phyloP scores from a whole-genome alignment of 129 eudicot species.

The Flaveria bidentis region DNA sequence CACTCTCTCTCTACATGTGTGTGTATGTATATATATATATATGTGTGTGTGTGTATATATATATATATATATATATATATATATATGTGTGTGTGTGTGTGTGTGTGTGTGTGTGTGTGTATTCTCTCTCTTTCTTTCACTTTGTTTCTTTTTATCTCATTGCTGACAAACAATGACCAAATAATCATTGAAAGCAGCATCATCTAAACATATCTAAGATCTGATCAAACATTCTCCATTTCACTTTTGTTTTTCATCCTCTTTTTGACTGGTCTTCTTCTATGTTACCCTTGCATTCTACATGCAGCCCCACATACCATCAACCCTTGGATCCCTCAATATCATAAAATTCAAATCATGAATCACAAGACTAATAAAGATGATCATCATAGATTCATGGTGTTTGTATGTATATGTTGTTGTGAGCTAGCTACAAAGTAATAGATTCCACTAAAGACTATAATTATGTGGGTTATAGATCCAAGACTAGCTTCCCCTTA shows the following conservation, averaged over 20 bases:
- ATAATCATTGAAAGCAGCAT: constrained; percentile 73
- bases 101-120: background rate
- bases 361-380: constrained; percentile 33
- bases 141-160: constrained; percentile 47
- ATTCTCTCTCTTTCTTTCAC: constrained; percentile 25
- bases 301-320: constrained; percentile 37
- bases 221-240: constrained; percentile 54
- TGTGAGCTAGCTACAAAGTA: constrained; percentile 38
- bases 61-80: no score
- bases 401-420: constrained; percentile 30
- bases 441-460: constrained; percentile 36
- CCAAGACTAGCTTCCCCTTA: constrained; percentile 71
- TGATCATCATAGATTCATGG: constrained; percentile 36
- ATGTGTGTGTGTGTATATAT: no score
- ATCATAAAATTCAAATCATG: constrained; percentile 45
- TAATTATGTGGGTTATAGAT: constrained; percentile 55
- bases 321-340: constrained; percentile 54
- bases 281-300: constrained; percentile 31
- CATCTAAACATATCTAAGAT: constrained; percentile 51
- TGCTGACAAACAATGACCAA: constrained; percentile 50
- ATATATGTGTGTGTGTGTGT: background rate
- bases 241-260: constrained; percentile 45
- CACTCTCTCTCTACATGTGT: constrained; percentile 4
- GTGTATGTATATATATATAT: no score
- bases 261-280: constrained; percentile 63